These are phyloP conservation scores for Colletotrichum sp. DNA, from an alignment of 2,329 filamentous ascomycete species.

Conservation along the genomic window DNA sequence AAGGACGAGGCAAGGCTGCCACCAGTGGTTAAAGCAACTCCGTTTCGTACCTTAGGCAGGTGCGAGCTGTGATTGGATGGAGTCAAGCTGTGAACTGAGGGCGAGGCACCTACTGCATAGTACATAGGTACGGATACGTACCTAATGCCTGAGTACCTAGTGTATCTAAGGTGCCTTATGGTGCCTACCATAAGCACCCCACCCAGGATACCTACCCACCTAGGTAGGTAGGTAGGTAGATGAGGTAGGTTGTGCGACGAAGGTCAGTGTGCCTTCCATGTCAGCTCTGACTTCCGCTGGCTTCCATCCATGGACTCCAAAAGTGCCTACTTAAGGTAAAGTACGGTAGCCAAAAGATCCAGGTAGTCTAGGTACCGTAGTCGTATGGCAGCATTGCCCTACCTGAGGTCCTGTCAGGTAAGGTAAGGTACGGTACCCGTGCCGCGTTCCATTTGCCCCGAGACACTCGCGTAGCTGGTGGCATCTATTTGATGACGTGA, in stretches of 20 bases:
- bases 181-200: too few species aligned
- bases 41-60: neutral
- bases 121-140: neutral
- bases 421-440: neutral
- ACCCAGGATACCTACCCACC: neutral
- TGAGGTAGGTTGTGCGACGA: neutral
- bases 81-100: neutral
- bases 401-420: neutral
- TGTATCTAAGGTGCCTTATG: neutral
- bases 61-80: neutral
- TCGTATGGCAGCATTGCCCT: neutral
- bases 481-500: neutral
- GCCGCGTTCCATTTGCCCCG: neutral
- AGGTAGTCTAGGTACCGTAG: neutral
- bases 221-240: neutral
- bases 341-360: neutral
- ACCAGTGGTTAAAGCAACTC: neutral
- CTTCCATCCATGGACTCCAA: neutral
- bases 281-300: neutral
- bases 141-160: neutral
- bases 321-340: neutral
- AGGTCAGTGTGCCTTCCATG: neutral
- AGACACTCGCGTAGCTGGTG: neutral
- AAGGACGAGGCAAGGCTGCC: neutral
- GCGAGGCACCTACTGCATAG: neutral